Percentiles rank a stretch among this genome's conserved stretches.
phyloP scores from a whole-genome alignment of 768 basidiomycete genomes.

The Holtermanniella nyarrowii region DNA sequence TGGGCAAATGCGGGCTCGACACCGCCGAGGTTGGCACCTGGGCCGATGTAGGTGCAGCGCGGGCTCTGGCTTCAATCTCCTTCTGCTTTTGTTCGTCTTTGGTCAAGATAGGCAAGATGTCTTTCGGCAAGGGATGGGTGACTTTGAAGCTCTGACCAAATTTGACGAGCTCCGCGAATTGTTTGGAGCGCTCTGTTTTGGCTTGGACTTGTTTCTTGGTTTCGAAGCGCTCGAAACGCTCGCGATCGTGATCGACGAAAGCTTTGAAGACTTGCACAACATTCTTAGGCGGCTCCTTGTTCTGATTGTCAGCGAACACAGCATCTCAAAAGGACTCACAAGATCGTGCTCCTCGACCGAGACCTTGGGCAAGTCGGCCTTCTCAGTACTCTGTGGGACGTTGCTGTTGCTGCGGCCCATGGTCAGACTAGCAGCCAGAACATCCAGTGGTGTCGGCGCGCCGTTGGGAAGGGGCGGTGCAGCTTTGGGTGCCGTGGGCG shows the following conservation, averaged over 20 bases:
- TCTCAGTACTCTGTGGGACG: not conserved
- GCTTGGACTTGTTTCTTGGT: constrained; percentile 81
- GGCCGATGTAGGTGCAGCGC: constrained; percentile 8
- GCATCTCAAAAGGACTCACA: not conserved
- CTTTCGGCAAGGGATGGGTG: constrained; percentile 83
- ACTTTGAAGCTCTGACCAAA: constrained; percentile 95
- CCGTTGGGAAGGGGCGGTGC: constrained; percentile 2
- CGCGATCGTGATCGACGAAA: constrained; percentile 85
- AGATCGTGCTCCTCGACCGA: not conserved
- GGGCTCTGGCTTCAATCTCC: constrained; percentile 47
- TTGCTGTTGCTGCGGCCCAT: not conserved
- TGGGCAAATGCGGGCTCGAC: constrained; percentile 9
- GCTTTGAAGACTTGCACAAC: constrained; percentile 55
- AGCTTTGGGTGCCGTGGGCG: constrained; percentile 4
- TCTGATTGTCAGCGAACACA: not conserved
- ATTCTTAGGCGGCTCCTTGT: constrained; percentile 6
- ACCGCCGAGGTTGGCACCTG: constrained; percentile 1
- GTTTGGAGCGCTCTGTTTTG: constrained; percentile 89
- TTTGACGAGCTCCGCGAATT: constrained; percentile 81
- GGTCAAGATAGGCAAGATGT: constrained; percentile 80
- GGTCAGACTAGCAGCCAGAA: not conserved
- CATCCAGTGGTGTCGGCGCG: not conserved
- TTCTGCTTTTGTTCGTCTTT: constrained; percentile 89
- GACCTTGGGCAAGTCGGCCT: not conserved
- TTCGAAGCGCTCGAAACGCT: constrained; percentile 70